These are phyloP conservation scores for Casaregolazyma suthepensis DNA, from an alignment of 1,139 yeast genomes.

Conservation along the genomic window DNA sequence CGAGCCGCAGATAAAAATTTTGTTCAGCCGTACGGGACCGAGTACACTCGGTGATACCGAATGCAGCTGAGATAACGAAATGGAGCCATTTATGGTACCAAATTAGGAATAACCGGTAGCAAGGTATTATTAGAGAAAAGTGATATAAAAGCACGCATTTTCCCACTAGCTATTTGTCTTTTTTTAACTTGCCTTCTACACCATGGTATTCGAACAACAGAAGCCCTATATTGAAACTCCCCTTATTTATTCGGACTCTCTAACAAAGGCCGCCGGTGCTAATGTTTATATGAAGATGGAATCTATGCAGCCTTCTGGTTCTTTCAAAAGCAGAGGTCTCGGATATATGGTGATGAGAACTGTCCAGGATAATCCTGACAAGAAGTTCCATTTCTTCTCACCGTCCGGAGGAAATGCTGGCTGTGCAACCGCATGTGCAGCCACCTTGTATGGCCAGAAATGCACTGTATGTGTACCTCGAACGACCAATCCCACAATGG, in stretches of 20 bases:
- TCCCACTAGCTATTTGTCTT: neutral
- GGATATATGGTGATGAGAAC: conserved; percentile 32
- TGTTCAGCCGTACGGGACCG: neutral
- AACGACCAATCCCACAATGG: conserved; percentile 41
- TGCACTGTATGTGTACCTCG: conserved; percentile 65
- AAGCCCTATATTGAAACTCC: conserved; percentile 31
- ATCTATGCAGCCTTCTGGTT: conserved; percentile 62
- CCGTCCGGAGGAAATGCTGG: conserved; percentile 85
- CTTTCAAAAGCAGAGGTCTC: conserved; percentile 54
- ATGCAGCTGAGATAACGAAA: neutral
- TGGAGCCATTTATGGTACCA: neutral
- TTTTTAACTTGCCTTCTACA: neutral
- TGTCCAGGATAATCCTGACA: conserved; percentile 21
- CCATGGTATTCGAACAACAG: neutral
- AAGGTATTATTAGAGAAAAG: neutral
- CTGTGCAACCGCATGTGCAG: conserved; percentile 62
- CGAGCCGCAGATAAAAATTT: neutral
- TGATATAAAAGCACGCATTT: neutral
- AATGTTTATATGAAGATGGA: conserved; percentile 56
- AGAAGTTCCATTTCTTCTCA: conserved; percentile 47
- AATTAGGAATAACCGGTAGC: neutral
- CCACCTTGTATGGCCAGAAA: conserved; percentile 34
- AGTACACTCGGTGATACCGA: neutral
- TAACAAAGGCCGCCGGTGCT: conserved; percentile 27
- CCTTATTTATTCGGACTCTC: conserved; percentile 26